These are phyloP conservation scores for Lasiodiplodia sp. DNA, from an alignment of 2,329 filamentous ascomycete genomes.

Conservation along the genomic window DNA sequence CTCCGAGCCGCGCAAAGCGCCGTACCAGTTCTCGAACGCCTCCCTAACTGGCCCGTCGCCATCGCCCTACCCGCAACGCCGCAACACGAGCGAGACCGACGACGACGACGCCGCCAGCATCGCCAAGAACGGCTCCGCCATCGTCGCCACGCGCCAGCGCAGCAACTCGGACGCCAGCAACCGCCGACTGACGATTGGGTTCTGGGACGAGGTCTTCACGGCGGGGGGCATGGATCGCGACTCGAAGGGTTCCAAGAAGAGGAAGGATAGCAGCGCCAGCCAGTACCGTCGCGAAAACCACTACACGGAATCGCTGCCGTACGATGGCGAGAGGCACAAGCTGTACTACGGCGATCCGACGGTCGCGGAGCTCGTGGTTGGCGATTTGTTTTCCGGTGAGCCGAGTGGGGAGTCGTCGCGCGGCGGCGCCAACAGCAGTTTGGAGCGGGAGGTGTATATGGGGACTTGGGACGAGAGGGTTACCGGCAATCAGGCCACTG, in stretches of 20 bases:
- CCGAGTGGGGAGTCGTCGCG: not conserved
- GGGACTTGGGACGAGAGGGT: not conserved
- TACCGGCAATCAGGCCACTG: constrained; percentile 16
- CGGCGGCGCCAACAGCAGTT: not conserved
- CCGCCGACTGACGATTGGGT: not conserved
- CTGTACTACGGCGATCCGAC: constrained; percentile 23
- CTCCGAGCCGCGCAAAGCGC: constrained; percentile 22
- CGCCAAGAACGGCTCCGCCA: constrained; percentile 2
- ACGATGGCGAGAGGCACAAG: constrained; percentile 9
- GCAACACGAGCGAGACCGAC: not conserved
- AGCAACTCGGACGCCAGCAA: constrained; percentile 14
- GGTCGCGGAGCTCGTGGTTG: constrained; percentile 21
- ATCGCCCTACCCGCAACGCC: not conserved
- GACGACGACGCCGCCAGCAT: not conserved
- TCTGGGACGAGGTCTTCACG: not conserved
- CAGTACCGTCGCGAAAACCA: not conserved
- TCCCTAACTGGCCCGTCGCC: not conserved
- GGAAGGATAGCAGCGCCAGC: not conserved
- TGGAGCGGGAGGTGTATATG: not conserved
- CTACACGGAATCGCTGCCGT: not conserved
- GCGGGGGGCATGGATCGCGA: not conserved
- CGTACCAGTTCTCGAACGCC: not conserved
- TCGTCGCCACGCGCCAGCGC: not conserved
- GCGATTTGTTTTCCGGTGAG: not conserved
- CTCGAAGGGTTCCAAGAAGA: not conserved